Base-by-base conservation (phyloP, 768 basidiomycete genomes). In the Amanita muscaria region DNA sequence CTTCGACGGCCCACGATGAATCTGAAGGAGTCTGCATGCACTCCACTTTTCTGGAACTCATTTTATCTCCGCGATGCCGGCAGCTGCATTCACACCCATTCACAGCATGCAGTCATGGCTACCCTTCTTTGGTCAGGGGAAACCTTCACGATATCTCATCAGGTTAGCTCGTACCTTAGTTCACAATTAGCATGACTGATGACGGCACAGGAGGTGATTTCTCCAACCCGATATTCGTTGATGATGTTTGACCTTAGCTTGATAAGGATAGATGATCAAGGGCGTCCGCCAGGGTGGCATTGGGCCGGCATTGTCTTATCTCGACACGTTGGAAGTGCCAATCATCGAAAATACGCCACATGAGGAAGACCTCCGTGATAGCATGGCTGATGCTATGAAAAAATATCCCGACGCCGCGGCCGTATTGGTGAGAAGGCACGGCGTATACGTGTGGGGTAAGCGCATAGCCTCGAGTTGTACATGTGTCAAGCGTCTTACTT, bases 281-380 rank as follows among this genome's bases (percentile, higher is more conserved):
- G 90, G 89, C 18, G 76, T 93, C 34, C 74, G 88, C 8, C 58
- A 79, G 12, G 84, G 76, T 4, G 89, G 90, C 9, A 79, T 72
- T n/a, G 87, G 85, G 1, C 61, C 65, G n/a, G 74, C 87, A 0
- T 58, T 90, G 50, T 82, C 84, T 1, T 92, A 89, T 61, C 76
- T 89, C 42, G 88, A 93, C 61, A 91, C 86, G 3, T 73, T 92
- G 7, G 79, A 77, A 41, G 67, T 93, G 2, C 90, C 89, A 0
- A 91, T 93, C 56, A 93, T 92, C 48, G 83, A 88, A 53, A 93
- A 92, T 56, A 93, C 90, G 1, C 89, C 89, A 4, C 73, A 86
- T 48, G 90, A 93, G 59, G 89, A 91, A 59, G 89, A 91, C 58
- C 66, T 93, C 46, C 85, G 80, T 49, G 87, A 87, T 32, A 83